Base-by-base conservation (phyloP, 208 protist species). In the Leishmania amazonensis region DNA sequence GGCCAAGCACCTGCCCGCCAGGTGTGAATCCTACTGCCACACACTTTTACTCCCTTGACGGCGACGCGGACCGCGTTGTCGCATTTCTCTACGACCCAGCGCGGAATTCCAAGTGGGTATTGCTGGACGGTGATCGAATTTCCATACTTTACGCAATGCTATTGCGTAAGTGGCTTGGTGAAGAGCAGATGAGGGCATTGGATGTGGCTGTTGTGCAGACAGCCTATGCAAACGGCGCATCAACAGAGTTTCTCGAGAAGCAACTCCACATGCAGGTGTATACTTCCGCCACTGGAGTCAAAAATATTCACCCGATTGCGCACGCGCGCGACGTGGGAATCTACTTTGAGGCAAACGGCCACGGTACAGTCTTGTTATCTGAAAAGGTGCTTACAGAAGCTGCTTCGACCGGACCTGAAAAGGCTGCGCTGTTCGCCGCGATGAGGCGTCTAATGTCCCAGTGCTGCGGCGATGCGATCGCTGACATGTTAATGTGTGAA, bases 271-370 rank as follows among this genome's bases (percentile, higher is more conserved):
- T 96, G 54, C 74, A 77, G 38, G 81, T 91, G 0, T 92, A 90
- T 54, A 90, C 87, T 47, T 88, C 94, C 24, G 88, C 90, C 7
- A 99, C 97, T 11, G 98, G 98, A 38, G 97, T 99, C 3, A 99
- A 99, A 81, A 86, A 99, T 80, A 70, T 99, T 2, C 98, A 99
- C 77, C 96, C 96, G 45, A 83, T 97, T 45, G 97, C 98, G 15
- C 84, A 94, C 70, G 72, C 88, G 1, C 88, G 88, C 38, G 98
- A 99, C 79, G 91, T 99, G 75, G 98, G 98, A 7, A 89, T 99
- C 11, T 99, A 99, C 86, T 99, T 99, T 83, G 98, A 99, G 81
- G 96, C 97, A 7, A 99, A 99, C 81, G 98, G 98, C 5, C 98
- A 99, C 81, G 98, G 98, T 21, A 99, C 98, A 8, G 91, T 98